Evolutionary conservation across 257 asterid genomes (phyloP).

Genomic region (Solanum sitiens): DNA sequence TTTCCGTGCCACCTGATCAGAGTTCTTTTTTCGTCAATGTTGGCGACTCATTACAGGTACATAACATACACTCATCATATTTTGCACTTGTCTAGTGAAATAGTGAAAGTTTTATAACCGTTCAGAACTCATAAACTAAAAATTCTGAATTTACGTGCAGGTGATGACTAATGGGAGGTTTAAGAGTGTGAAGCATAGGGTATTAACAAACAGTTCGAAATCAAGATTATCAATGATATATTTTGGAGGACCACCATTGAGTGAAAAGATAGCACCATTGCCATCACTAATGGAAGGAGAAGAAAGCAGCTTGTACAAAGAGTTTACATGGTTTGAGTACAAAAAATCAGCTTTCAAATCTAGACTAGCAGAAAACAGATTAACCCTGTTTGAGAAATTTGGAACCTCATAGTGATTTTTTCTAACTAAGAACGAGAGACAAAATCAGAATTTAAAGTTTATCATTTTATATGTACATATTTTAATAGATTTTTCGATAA

Average conservation of each 20-base stretch:
- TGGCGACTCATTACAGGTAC: conserved; percentile 26
- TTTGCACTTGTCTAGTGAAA: background rate
- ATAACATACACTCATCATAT: background rate
- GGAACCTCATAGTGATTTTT: background rate
- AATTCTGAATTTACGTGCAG: background rate
- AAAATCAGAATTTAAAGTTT: background rate
- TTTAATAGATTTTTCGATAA: background rate
- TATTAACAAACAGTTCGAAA: background rate
- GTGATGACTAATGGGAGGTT: conserved; percentile 11
- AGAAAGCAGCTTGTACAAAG: conserved; percentile 4
- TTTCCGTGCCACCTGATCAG: conserved; percentile 19
- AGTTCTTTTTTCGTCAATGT: conserved; percentile 13
- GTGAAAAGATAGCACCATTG: conserved; percentile 5
- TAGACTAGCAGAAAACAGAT: background rate
- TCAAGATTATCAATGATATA: conserved; percentile 11
- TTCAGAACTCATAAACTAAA: background rate
- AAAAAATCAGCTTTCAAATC: background rate
- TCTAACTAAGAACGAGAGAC: background rate
- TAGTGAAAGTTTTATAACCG: background rate
- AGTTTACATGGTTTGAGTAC: conserved; percentile 8
- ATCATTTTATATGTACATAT: background rate
- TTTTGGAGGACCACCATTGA: conserved; percentile 15
- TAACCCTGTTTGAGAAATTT: background rate
- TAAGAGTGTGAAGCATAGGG: conserved; percentile 7
- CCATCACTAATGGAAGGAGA: conserved; percentile 1